Evolutionary conservation across 2,329 filamentous ascomycete species (phyloP), one percentile per base, ranked within the genome.

Genomic region (Parastagonospora nodorum): DNA sequence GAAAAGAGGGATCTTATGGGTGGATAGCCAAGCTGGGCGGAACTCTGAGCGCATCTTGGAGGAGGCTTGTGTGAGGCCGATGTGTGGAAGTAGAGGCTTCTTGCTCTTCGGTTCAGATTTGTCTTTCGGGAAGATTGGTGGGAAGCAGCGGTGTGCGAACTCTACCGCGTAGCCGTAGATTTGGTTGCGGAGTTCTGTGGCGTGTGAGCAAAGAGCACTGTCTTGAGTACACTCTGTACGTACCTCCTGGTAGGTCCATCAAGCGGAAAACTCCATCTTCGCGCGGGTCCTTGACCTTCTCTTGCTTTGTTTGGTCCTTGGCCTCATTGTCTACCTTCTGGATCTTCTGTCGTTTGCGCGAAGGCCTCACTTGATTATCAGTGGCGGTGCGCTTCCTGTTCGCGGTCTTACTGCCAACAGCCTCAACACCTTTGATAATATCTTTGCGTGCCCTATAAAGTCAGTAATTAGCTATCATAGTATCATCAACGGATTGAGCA

Each of bases 31-130:
- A 16, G 53, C 50, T 2, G 56, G 53, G 14, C 61, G 63, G 24
- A 71, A 69, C 12, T 68, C 66, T 4, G 48, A 49, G n/a, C 66
- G 62, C 8, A 69, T 60, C 8, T 50, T 44, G 8, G 43, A 16
- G 35, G 61, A 67, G 0, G 49, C 49, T 35, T 71, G 66, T 1
- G 61, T 64, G 2, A 67, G 32, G 11, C 48, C 51, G 6, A 65
- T 51, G 43, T 56, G 64, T 4, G 65, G 64, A 10, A 67, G 28
- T 41, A 14, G 16, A 5, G 28, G n/a, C 3, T 24, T 41, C 29
- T 16, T 43, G 27, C 40, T n/a, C 31, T 16, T 40, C 5, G 12
- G 8, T 14, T 12, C 16, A 11, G 41, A 5, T 14, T 33, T 50
- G 14, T 41, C 24, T 41, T 28, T 50, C 40, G 29, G 39, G 28